Evolutionary conservation across 108 stramenopile species (phyloP), one percentile per base, ranked within the genome.

Genomic region (Thalassiosira profunda): DNA sequence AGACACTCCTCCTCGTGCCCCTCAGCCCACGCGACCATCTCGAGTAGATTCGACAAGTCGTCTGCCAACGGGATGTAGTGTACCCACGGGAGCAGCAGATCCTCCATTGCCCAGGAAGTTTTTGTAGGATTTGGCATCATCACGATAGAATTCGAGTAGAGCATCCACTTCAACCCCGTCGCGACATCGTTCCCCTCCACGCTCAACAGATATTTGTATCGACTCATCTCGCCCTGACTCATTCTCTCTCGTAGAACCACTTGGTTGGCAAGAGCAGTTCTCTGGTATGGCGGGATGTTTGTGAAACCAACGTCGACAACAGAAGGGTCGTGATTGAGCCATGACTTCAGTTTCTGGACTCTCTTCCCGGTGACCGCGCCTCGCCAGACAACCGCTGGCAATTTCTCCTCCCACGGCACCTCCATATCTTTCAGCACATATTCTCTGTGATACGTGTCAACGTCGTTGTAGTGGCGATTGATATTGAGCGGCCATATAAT

Each of bases 181-280:
- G 90, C 90, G 29, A 91, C 86, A 57, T 91, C 90, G 48, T 91
- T 87, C 21, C 90, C 90, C 59, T 91, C 86, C 7, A 87, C 60
- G 76, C 85, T 84, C 47, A 48, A 15, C n/a, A 47, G 46, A n/a
- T 47, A 48, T 29, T 48, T 48, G 47, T 48, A 48, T 15, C 47
- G 51, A 52, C 17, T 52, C 51, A 31, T 52, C 21, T 52, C 51
- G 26, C 33, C 51, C 18, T 52, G 34, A 52, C 51, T 31, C 33
- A 52, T 17, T 52, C 51, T 31, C 24, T 4, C 51, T 29, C 17
- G 10, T 31, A 52, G 51, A n/a, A n/a, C n/a, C n/a, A n/a, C n/a
- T n/a, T n/a, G n/a, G n/a, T n/a, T n/a, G n/a, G n/a, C n/a, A n/a
- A n/a, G n/a, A n/a, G 5, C 28, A 52, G 51, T 29, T 20, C 23